Evolutionary conservation across 495 filamentous ascomycete species (phyloP).

Genomic region (Astrothelium macrocarpum): DNA sequence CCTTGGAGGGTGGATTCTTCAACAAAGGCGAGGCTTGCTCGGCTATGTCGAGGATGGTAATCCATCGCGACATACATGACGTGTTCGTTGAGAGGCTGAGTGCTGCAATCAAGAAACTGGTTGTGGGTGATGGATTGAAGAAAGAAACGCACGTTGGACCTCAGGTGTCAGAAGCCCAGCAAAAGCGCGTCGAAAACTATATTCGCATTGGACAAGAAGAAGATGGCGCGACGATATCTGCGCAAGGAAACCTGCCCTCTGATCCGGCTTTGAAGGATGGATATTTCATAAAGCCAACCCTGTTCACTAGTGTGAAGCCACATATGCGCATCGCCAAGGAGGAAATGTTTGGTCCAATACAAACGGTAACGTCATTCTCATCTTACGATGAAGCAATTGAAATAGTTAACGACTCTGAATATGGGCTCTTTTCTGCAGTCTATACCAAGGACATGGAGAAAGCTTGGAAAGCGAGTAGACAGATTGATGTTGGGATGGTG

Average conservation of each 20-base stretch:
- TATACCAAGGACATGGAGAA: slow-evolving; percentile 4
- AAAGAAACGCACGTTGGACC: slow-evolving; percentile 9
- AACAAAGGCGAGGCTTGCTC: slow-evolving; percentile 12
- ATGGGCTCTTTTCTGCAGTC: background rate
- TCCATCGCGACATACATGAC: slow-evolving; percentile 10
- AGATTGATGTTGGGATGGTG: slow-evolving; percentile 7
- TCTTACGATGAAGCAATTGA: slow-evolving; percentile 5
- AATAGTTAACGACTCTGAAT: background rate
- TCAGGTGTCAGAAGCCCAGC: slow-evolving; percentile 10
- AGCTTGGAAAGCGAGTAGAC: background rate
- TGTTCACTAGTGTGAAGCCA: slow-evolving; percentile 18
- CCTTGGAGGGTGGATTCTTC: slow-evolving; percentile 5
- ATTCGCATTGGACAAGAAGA: slow-evolving; percentile 3
- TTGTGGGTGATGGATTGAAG: slow-evolving; percentile 10
- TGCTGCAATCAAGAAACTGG: slow-evolving; percentile 4
- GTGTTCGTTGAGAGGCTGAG: slow-evolving; percentile 8
- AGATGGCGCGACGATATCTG: background rate
- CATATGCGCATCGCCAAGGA: slow-evolving; percentile 15
- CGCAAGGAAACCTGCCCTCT: background rate
- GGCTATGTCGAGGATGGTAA: slow-evolving; percentile 5
- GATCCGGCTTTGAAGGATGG: slow-evolving; percentile 2
- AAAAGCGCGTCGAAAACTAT: slow-evolving; percentile 7
- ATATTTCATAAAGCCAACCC: slow-evolving; percentile 16
- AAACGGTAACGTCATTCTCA: background rate
- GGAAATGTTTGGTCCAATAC: slow-evolving; percentile 28